These are phyloP conservation scores for Angomonas ambiguus DNA, from an alignment of 208 protist species.

Conservation along the genomic window DNA sequence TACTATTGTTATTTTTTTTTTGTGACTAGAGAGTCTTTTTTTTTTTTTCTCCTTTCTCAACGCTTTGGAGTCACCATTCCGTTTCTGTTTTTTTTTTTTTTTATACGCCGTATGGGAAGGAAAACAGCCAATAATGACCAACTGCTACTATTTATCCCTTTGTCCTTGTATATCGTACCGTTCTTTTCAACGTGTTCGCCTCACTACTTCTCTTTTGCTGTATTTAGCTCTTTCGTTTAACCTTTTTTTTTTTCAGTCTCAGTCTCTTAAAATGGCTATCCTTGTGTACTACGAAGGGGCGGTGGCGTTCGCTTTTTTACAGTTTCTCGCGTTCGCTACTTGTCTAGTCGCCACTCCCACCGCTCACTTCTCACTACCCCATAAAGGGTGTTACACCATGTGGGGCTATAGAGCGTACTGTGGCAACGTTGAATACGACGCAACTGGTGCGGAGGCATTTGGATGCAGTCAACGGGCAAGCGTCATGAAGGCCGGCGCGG, in stretches of 20 bases:
- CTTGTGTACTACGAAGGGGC: slow-evolving; percentile 16
- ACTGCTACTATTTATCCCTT: neutral
- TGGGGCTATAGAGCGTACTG: slow-evolving; percentile 21
- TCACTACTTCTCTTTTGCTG: neutral
- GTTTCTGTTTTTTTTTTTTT: neutral
- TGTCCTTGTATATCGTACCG: neutral
- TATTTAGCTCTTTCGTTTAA: neutral
- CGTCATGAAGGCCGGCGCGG: slow-evolving; percentile 13
- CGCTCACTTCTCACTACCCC: slow-evolving; percentile 11
- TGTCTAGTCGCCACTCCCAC: slow-evolving; percentile 17
- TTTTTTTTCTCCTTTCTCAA: neutral
- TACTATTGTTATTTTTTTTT: neutral
- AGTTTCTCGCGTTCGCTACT: slow-evolving; percentile 18
- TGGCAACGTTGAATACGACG: slow-evolving; percentile 15
- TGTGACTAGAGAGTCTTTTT: neutral
- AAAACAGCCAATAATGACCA: neutral
- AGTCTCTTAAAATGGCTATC: slow-evolving; percentile 11
- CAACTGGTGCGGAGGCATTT: slow-evolving; percentile 17
- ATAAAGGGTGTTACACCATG: slow-evolving; percentile 22
- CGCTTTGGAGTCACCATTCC: no score
- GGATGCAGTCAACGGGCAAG: slow-evolving; percentile 17
- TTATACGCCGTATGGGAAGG: neutral
- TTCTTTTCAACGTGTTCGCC: neutral
- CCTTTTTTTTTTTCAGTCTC: slow-evolving; percentile 4
- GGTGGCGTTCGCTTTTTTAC: slow-evolving; percentile 15